Evolutionary conservation across 2,329 filamentous ascomycete species (phyloP).

Genomic region (Epichloe baconii): DNA sequence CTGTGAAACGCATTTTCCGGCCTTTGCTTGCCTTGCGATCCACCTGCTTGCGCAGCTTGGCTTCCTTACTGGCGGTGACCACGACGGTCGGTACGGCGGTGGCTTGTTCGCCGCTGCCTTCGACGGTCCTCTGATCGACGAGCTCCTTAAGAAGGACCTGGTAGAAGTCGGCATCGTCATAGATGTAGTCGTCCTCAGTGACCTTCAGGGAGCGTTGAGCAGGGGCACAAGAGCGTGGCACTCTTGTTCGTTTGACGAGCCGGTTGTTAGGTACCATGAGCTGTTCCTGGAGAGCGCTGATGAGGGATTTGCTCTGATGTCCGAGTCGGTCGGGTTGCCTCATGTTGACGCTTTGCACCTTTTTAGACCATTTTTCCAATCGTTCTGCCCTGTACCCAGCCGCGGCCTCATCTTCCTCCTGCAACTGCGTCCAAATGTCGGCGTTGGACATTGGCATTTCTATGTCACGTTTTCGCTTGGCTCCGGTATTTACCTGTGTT

Average conservation of each 20-base stretch:
- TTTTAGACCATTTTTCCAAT: constrained; percentile 83
- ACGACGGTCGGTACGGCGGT: constrained; percentile 40
- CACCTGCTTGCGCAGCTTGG: constrained; percentile 69
- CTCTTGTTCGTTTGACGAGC: constrained; percentile 54
- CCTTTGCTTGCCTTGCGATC: constrained; percentile 95
- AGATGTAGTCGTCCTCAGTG: constrained; percentile 50
- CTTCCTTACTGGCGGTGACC: constrained; percentile 59
- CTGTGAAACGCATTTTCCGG: constrained; percentile 82
- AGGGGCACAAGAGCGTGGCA: constrained; percentile 65
- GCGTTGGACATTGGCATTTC: constrained; percentile 44
- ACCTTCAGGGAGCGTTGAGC: constrained; percentile 47
- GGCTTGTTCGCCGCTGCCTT: constrained; percentile 38
- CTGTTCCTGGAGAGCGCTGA: constrained; percentile 56
- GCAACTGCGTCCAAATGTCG: constrained; percentile 61
- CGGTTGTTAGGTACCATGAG: constrained; percentile 49
- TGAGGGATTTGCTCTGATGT: constrained; percentile 32
- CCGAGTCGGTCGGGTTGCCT: constrained; percentile 14
- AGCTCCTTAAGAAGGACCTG: constrained; percentile 85
- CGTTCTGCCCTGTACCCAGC: constrained; percentile 52
- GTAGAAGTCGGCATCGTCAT: constrained; percentile 93
- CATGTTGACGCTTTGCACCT: constrained; percentile 39
- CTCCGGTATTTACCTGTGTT: constrained; percentile 34
- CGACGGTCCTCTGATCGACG: constrained; percentile 72
- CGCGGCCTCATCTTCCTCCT: constrained; percentile 47
- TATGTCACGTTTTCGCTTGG: constrained; percentile 48